Conservation (phyloP, 257 asterid species). For the Solanum sitiens region DNA sequence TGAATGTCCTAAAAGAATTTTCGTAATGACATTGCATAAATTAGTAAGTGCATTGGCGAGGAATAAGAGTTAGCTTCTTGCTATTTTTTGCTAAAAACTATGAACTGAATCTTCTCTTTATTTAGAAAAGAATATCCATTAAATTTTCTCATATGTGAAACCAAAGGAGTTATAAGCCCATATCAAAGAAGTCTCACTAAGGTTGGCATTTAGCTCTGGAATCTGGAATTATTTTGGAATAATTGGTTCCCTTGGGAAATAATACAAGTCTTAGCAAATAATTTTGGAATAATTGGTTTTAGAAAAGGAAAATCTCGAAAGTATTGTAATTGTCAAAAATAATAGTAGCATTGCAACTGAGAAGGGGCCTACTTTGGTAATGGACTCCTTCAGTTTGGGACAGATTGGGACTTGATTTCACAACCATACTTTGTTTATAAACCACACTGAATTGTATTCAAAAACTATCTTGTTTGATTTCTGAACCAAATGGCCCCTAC, state of each 20-base stretch:
- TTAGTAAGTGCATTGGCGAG: background rate
- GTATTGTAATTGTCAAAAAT: background rate
- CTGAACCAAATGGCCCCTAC: background rate
- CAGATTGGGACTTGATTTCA: background rate
- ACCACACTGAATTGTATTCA: background rate
- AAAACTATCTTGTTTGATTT: background rate
- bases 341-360: background rate
- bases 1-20: background rate
- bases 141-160: background rate
- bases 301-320: background rate
- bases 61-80: background rate
- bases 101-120: background rate
- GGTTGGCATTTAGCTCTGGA: background rate
- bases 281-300: background rate
- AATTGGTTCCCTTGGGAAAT: background rate
- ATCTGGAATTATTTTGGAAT: background rate
- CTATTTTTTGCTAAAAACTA: background rate
- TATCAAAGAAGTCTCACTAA: background rate
- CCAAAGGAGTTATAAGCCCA: background rate
- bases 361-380: background rate
- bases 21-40: background rate
- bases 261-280: background rate
- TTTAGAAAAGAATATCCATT: background rate
- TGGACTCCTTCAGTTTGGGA: background rate
- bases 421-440: background rate